Base-by-base conservation (phyloP, 257 asterid species). In the Penstemon barbatus region DNA sequence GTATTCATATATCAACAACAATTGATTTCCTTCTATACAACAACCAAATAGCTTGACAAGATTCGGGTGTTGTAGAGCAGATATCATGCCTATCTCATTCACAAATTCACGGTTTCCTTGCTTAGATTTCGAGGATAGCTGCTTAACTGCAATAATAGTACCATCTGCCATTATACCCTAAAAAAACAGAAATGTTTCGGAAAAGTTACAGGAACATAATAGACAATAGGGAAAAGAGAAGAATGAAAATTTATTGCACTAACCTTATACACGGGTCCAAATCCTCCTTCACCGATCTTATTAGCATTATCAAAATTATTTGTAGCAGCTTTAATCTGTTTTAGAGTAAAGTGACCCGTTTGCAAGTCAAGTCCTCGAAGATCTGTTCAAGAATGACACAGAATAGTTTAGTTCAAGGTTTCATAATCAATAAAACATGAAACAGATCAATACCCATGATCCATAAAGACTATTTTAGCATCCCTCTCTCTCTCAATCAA, bases 241-340 rank as follows among this genome's bases (percentile, higher is more conserved):
- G 15, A 58, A 38, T 6, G 41, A 10, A 10, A 13, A 7, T 41
- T 15, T 15, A 15, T 39, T 12, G 19, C n/a, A 33, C 60, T 71
- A 45, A 89, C 95, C 89, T 85, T 87, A 78, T 80, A 89, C 19
- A 89, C 96, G 7, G 90, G 71, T 19, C 96, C 96, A 74, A 89
- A 89, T 50, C 96, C 95, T 49, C 96, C 96, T 76, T 89, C 95
- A 41, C 95, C 96, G 7, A 89, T 87, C 83, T 83, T 87, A 66
- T 89, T 85, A 44, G 89, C 81, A 71, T 2, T 69, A 59, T 89
- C 89, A 64, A 89, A 89, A 75, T 87, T 87, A 41, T 80, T 75
- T 25, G 96, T 89, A 42, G 96, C 95, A 65, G 86, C 78, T 76
- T 83, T 89, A 33, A 89, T 82, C 74, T 89, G 95, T 65, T 89